Percentiles rank a stretch among this genome's conserved stretches.
Conservation (phyloP, 78 protist genomes). For the Emiliania huxleyi region DNA sequence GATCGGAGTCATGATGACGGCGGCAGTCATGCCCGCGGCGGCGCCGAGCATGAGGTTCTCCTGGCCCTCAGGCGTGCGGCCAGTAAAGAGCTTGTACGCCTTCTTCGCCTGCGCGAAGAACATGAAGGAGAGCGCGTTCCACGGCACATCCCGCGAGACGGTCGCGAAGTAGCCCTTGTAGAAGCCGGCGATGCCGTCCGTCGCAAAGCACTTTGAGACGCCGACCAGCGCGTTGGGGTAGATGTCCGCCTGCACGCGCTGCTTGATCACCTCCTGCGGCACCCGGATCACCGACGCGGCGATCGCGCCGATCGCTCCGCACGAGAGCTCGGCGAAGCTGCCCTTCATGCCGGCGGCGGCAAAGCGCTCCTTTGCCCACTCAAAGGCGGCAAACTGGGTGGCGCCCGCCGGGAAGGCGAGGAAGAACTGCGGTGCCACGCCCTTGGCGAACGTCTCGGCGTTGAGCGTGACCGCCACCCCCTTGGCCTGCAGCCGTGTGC, state of each 20-base stretch:
- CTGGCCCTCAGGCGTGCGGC: neutral
- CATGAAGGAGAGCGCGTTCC: slow-evolving; percentile 45
- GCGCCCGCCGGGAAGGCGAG: slow-evolving; percentile 27
- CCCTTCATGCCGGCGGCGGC: neutral
- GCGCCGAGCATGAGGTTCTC: neutral
- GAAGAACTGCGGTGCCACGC: neutral
- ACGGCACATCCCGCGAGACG: slow-evolving; percentile 33
- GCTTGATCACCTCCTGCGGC: slow-evolving; percentile 37
- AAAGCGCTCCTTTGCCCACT: neutral
- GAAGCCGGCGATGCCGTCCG: neutral
- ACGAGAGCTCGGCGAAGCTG: neutral
- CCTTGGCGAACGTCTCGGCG: neutral
- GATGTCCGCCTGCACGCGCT: slow-evolving; percentile 34
- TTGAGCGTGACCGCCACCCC: neutral
- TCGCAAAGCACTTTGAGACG: neutral
- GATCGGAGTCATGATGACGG: slow-evolving; percentile 42
- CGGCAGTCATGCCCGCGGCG: slow-evolving; percentile 11
- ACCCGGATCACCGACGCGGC: slow-evolving; percentile 27
- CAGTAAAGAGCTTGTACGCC: neutral
- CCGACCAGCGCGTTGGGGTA: slow-evolving; percentile 28
- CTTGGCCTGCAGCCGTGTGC: slow-evolving; percentile 20
- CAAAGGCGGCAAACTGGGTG: neutral
- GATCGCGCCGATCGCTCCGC: neutral
- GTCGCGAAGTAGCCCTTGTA: slow-evolving; percentile 14
- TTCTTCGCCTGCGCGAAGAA: neutral